Percentiles rank a stretch among this genome's conserved stretches.
Evolutionary conservation across 768 basidiomycete species (phyloP).

Genomic region (Hortiboletus campestris): DNA sequence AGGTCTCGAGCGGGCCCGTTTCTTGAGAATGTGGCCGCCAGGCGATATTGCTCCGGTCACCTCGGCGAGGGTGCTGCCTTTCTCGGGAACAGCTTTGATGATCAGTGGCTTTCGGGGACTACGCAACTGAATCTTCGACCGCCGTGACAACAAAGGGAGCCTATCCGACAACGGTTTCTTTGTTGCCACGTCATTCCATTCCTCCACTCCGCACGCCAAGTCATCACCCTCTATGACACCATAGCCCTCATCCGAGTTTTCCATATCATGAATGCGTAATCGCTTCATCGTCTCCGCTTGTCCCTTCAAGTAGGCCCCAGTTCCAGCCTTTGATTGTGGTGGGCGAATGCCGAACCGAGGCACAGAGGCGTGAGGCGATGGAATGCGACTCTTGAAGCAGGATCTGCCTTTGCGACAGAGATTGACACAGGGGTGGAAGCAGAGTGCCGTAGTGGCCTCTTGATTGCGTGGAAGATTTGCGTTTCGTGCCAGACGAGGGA

Average conservation of each 20-base stretch:
- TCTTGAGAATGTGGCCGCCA: conserved; percentile 72
- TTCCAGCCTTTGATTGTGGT: conserved; percentile 37
- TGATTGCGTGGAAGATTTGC: conserved; percentile 52
- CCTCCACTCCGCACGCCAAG: conserved; percentile 51
- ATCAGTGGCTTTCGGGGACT: conserved; percentile 29
- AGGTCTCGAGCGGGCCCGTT: conserved; percentile 71
- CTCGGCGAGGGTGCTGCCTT: conserved; percentile 50
- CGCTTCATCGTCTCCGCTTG: conserved; percentile 67
- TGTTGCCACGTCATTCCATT: conserved; percentile 32
- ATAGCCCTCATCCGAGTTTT: conserved; percentile 46
- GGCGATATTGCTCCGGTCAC: conserved; percentile 71
- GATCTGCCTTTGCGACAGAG: conserved; percentile 33
- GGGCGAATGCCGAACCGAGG: conserved; percentile 29
- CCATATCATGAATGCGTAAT: conserved; percentile 57
- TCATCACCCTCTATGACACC: conserved; percentile 43
- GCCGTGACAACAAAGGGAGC: conserved; percentile 23
- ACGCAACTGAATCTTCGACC: conserved; percentile 26
- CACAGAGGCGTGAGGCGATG: conserved; percentile 36
- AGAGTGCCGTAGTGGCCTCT: conserved; percentile 49
- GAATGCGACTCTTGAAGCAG: conserved; percentile 34
- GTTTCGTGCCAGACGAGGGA: conserved; percentile 59
- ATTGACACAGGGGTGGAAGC: conserved; percentile 39
- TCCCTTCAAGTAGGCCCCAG: conserved; percentile 38
- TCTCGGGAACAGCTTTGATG: conserved; percentile 31
- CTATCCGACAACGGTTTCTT: conserved; percentile 35